These are phyloP conservation scores for Ustulina deusta DNA, from an alignment of 2,329 filamentous ascomycete genomes.

Conservation along the genomic window DNA sequence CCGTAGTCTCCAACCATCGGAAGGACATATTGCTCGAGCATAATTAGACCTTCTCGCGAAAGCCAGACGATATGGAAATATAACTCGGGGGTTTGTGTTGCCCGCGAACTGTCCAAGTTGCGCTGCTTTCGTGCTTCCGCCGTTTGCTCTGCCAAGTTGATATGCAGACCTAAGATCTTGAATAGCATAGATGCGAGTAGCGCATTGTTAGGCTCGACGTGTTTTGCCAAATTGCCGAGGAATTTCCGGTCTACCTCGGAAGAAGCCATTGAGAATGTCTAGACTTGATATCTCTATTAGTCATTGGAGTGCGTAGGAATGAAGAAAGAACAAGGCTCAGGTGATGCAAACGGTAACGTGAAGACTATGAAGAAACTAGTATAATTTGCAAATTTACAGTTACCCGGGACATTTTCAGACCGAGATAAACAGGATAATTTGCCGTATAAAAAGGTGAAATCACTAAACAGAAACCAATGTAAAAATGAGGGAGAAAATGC, in stretches of 20 bases:
- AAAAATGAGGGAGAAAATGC: neutral
- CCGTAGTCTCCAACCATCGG: conserved; percentile 83
- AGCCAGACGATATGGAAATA: conserved; percentile 95
- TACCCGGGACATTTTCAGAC: neutral
- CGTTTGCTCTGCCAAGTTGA: conserved; percentile 86
- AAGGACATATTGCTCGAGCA: conserved; percentile 88
- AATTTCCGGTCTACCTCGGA: conserved; percentile 98
- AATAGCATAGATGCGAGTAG: conserved; percentile 86
- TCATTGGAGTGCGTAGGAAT: neutral
- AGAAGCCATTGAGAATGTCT: conserved; percentile 78
- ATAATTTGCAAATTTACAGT: neutral
- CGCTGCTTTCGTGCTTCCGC: conserved; percentile 85
- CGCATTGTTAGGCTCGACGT: conserved; percentile 81
- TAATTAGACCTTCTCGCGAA: conserved; percentile 87
- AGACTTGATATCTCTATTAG: neutral
- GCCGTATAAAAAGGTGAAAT: neutral
- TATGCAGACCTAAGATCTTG: conserved; percentile 90
- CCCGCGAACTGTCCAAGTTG: conserved; percentile 80
- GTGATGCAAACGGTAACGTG: neutral
- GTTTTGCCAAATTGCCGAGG: conserved; percentile 86
- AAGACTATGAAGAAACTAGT: neutral
- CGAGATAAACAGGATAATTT: neutral
- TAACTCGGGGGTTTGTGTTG: conserved; percentile 83
- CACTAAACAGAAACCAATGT: neutral
- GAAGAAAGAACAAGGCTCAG: neutral